These are phyloP conservation scores for Atkinsonella texensis DNA, from an alignment of 2,329 filamentous ascomycete genomes.

Conservation along the genomic window DNA sequence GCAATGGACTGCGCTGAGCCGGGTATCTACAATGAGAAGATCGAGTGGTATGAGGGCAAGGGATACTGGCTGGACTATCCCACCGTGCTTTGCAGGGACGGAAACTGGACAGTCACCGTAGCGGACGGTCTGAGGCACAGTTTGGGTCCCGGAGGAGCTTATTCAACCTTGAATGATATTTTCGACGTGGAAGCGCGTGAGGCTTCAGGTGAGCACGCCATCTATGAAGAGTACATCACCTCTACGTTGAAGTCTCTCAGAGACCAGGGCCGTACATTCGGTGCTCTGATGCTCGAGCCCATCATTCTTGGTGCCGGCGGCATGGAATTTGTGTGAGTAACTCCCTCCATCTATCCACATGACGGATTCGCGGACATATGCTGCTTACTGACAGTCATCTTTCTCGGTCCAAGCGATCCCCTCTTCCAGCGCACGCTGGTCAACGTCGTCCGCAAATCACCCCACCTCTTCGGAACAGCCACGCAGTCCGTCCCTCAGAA, in stretches of 20 bases:
- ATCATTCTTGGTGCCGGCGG: conserved; percentile 71
- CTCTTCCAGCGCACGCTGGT: conserved; percentile 67
- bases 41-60: conserved; percentile 73
- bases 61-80: conserved; percentile 78
- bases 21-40: conserved; percentile 64
- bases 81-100: conserved; percentile 51
- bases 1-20: conserved; percentile 80
- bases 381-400: not conserved
- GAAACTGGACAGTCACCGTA: conserved; percentile 52
- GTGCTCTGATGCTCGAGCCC: conserved; percentile 69
- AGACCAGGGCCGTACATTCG: conserved; percentile 52
- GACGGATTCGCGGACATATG: not conserved
- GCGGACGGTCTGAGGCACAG: conserved; percentile 35
- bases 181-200: conserved; percentile 46
- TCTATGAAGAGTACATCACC: conserved; percentile 50
- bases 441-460: conserved; percentile 48
- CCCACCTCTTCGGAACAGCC: conserved; percentile 37
- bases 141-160: conserved; percentile 30
- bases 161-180: conserved; percentile 39
- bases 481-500: conserved; percentile 3
- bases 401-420: conserved; percentile 45
- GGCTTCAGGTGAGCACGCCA: conserved; percentile 28
- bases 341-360: not conserved
- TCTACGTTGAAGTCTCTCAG: conserved; percentile 38
- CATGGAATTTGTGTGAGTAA: conserved; percentile 63